Percentiles rank a stretch among this genome's conserved stretches.
phyloP scores from a whole-genome alignment of 768 basidiomycete genomes.

The Amyloporia xantha region DNA sequence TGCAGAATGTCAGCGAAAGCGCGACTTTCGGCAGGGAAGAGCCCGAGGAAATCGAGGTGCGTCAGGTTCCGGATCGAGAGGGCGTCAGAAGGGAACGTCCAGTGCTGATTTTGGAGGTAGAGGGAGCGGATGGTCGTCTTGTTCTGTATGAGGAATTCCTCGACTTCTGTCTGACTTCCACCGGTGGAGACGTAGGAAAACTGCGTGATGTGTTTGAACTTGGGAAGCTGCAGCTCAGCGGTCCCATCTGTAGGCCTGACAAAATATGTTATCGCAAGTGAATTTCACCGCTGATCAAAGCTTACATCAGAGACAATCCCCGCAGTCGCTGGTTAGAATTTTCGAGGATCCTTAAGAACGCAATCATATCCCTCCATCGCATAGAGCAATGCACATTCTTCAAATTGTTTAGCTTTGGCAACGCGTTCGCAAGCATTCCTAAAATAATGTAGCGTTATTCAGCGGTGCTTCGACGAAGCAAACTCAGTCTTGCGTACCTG shows the following conservation, averaged over 20 bases:
- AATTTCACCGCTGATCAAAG: background rate
- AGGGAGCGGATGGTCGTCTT: constrained; percentile 46
- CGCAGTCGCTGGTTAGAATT: constrained; percentile 43
- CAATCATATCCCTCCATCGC: constrained; percentile 42
- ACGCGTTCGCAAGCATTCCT: constrained; percentile 67
- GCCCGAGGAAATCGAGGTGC: constrained; percentile 53
- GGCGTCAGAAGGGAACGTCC: constrained; percentile 48
- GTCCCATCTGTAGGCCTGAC: constrained; percentile 23
- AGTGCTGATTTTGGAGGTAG: constrained; percentile 45
- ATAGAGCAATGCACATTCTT: constrained; percentile 58
- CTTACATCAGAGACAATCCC: constrained; percentile 43
- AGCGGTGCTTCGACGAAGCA: background rate
- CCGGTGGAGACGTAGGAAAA: constrained; percentile 48
- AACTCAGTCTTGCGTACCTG: constrained; percentile 32
- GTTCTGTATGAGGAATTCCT: constrained; percentile 47
- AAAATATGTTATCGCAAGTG: background rate
- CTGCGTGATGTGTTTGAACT: constrained; percentile 42
- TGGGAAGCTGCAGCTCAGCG: constrained; percentile 23
- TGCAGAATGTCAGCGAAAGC: constrained; percentile 53
- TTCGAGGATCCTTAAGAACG: constrained; percentile 49
- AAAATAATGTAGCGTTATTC: too few species aligned
- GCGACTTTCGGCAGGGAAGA: constrained; percentile 42
- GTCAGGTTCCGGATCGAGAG: constrained; percentile 60
- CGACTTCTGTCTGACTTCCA: constrained; percentile 32
- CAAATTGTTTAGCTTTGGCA: constrained; percentile 56